Evolutionary conservation across 129 eudicot species (phyloP), one percentile per base, ranked within the genome.

Genomic region (Flaveria robusta): DNA sequence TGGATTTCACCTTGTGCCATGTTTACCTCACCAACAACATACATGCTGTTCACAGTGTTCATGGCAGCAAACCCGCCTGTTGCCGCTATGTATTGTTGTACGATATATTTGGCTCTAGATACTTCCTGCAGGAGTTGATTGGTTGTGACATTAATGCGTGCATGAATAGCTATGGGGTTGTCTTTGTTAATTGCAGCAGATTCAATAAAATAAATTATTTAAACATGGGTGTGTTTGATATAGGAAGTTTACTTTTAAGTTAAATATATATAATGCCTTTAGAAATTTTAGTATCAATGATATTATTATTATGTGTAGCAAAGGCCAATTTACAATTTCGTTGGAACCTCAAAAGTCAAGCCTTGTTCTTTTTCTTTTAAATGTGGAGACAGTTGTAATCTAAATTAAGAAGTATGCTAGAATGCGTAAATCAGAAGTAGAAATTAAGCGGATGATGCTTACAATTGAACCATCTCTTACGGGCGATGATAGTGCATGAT

Each of bases 51-150:
- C 27, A 83, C 71, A 0, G 85, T 52, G 75, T 83, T 77, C 11
- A 89, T 69, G 11, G 81, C 92, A 1, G 79, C 79, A 66, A 66
- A 65, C 42, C 97, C 97, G 31, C 97, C 96, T 39, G 84, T 85
- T 37, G 96, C 96, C 20, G 97, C 96, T 79, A 87, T 51, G 66
- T 87, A 92, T 65, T 92, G 97, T 50, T 82, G 89, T 43, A 91
- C 95, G 15, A 91, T 91, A 85, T 91, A 91, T 77, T 89, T 91
- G 26, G 97, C 96, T 5, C 82, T 85, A 7, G 89, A 89, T 47
- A 92, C 86, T 85, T 91, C 90, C 97, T 91, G 87, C 70, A 70
- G 24, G 71, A 23, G 14, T 75, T 5, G 65, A 20, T 58, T 58
- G 9, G 9, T 7, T 13, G 15, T 26, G 14, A 34, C 39, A 34